A percentile compares a stretch with the other conserved stretches of the same genome.
Conservation (phyloP, 805 yeast genomes). For the Starmerella scarabaei region DNA sequence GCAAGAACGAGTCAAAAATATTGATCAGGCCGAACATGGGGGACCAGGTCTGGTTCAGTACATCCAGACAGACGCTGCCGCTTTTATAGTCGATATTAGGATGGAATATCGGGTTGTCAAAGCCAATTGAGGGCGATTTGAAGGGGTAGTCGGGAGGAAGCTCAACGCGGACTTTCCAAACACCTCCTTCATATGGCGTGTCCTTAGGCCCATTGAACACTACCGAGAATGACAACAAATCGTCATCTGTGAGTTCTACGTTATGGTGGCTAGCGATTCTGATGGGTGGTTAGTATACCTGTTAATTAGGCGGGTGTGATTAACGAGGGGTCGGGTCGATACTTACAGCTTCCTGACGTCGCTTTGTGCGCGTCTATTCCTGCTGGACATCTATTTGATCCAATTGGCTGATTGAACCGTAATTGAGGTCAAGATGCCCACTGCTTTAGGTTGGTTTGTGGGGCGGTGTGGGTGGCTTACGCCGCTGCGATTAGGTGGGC, state of each 20-base stretch:
- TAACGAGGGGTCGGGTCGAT: background rate
- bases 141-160: slow-evolving; percentile 92
- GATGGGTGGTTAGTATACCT: slow-evolving; percentile 1
- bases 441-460: too few species aligned
- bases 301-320: background rate
- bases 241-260: slow-evolving; percentile 69
- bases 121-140: slow-evolving; percentile 91
- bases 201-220: slow-evolving; percentile 75
- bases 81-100: slow-evolving; percentile 84
- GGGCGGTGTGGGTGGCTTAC: too few species aligned
- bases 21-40: slow-evolving; percentile 91
- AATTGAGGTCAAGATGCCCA: too few species aligned
- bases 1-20: slow-evolving; percentile 83
- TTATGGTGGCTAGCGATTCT: slow-evolving; percentile 84
- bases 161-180: slow-evolving; percentile 85
- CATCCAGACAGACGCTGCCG: slow-evolving; percentile 91
- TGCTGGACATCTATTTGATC: background rate
- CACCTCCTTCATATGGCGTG: slow-evolving; percentile 80
- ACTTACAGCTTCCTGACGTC: slow-evolving; percentile 82
- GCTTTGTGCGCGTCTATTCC: slow-evolving; percentile 28
- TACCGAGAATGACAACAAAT: slow-evolving; percentile 75
- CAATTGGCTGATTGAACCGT: too few species aligned
- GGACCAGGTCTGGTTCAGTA: slow-evolving; percentile 94
- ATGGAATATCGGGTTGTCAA: slow-evolving; percentile 79
- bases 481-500: too few species aligned